These are phyloP conservation scores for Lathyrus sativus DNA, from an alignment of 306 rosid genomes.

Conservation along the genomic window DNA sequence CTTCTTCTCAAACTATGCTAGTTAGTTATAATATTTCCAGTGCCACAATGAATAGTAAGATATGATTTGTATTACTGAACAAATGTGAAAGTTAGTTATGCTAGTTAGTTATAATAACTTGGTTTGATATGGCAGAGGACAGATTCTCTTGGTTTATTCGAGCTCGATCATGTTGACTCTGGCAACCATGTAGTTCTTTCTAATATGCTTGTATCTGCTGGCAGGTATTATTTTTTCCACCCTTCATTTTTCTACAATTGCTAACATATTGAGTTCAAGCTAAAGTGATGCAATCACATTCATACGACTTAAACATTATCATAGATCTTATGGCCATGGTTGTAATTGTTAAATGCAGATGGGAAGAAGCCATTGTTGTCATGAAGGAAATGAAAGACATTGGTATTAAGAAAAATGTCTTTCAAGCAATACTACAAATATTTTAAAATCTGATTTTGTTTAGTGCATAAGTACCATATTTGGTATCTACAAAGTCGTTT, in stretches of 20 bases:
- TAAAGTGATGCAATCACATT: not conserved
- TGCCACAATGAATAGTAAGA: no score
- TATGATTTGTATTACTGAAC: no score
- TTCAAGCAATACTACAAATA: no score
- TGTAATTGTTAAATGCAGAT: constrained; percentile 52
- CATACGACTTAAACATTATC: constrained; percentile 10
- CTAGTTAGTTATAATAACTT: no score
- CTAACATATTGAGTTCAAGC: not conserved
- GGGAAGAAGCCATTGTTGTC: constrained; percentile 86
- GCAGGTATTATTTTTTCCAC: constrained; percentile 53
- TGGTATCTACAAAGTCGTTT: no score
- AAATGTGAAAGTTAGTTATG: no score
- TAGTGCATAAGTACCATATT: no score
- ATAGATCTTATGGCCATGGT: constrained; percentile 22
- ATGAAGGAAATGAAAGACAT: constrained; percentile 80
- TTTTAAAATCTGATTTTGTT: no score
- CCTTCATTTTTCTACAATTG: constrained; percentile 15
- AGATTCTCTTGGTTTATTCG: constrained; percentile 80
- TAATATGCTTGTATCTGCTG: constrained; percentile 76
- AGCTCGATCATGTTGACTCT: constrained; percentile 85
- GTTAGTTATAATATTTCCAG: no score
- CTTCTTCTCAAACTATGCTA: no score
- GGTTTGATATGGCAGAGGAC: not conserved
- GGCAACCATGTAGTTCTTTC: constrained; percentile 90
- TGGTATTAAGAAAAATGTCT: constrained; percentile 74